These are phyloP conservation scores for Remersonia thermophila DNA, from an alignment of 2,329 filamentous ascomycete genomes.

Conservation along the genomic window DNA sequence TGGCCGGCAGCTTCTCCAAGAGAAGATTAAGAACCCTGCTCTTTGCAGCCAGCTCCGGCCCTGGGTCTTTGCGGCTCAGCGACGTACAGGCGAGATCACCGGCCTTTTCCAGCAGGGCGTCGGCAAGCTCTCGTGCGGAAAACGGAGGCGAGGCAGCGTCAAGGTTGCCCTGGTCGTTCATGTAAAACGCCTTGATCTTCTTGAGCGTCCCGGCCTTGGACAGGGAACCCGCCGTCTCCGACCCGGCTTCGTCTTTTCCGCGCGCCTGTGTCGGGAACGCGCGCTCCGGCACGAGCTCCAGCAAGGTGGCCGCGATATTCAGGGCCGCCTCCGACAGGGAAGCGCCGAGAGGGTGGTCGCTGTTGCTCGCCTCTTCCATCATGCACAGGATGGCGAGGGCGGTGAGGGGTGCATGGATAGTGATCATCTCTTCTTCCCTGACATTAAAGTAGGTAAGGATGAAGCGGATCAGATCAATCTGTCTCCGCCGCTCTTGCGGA, in stretches of 20 bases:
- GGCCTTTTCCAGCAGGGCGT: conserved; percentile 51
- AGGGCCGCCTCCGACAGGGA: conserved; percentile 24
- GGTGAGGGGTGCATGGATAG: conserved; percentile 68
- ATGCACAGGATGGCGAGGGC: conserved; percentile 52
- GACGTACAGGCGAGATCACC: conserved; percentile 38
- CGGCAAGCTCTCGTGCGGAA: conserved; percentile 39
- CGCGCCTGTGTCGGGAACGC: conserved; percentile 36
- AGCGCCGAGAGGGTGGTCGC: conserved; percentile 15
- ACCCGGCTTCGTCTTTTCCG: conserved; percentile 8
- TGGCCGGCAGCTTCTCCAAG: conserved; percentile 38
- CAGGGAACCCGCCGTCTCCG: conserved; percentile 20
- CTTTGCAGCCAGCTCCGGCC: conserved; percentile 41
- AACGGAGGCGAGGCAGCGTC: conserved; percentile 52
- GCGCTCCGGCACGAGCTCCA: conserved; percentile 53
- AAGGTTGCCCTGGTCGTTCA: conserved; percentile 56
- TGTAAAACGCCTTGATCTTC: conserved; percentile 54
- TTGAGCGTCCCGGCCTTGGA: conserved; percentile 43
- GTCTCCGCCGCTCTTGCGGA: conserved; percentile 40
- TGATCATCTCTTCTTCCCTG: conserved; percentile 89
- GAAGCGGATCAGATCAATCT: conserved; percentile 66
- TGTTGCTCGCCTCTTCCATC: conserved; percentile 41
- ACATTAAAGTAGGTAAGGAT: conserved; percentile 83
- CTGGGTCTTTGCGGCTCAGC: conserved; percentile 28
- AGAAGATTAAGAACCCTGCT: conserved; percentile 48
- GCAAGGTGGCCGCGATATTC: conserved; percentile 41